These are phyloP conservation scores for Candida sanyiensis DNA, from an alignment of 805 yeast genomes.

Conservation along the genomic window DNA sequence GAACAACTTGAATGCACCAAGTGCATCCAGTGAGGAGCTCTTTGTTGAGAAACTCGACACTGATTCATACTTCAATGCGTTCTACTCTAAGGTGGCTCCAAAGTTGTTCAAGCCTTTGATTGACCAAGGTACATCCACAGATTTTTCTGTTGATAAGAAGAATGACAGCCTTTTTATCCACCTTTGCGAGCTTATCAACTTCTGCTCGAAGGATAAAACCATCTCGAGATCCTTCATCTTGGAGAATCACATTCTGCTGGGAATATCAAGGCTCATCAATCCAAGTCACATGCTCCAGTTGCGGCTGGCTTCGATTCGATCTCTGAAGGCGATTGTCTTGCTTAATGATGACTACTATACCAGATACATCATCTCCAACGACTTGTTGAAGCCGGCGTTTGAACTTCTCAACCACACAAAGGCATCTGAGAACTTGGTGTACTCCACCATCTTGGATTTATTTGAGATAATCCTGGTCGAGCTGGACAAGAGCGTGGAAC, in stretches of 20 bases:
- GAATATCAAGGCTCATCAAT: constrained; percentile 46
- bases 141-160: background rate
- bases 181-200: constrained; percentile 65
- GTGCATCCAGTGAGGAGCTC: constrained; percentile 21
- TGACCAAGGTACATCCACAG: background rate
- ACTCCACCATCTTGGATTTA: constrained; percentile 71
- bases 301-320: constrained; percentile 62
- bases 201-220: constrained; percentile 51
- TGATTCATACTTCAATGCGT: constrained; percentile 46
- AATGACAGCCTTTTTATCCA: constrained; percentile 46
- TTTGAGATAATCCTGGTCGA: constrained; percentile 39
- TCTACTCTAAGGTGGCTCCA: constrained; percentile 61
- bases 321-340: constrained; percentile 56
- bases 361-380: constrained; percentile 48
- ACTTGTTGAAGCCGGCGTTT: constrained; percentile 46
- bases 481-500: constrained; percentile 15
- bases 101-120: constrained; percentile 45
- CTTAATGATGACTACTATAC: constrained; percentile 60
- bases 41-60: constrained; percentile 29
- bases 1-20: constrained; percentile 15
- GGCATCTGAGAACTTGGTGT: constrained; percentile 54
- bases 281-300: constrained; percentile 39
- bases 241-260: constrained; percentile 50
- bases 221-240: constrained; percentile 59
- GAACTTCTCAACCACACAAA: constrained; percentile 42